A percentile compares a stretch with the other conserved stretches of the same genome.
Evolutionary conservation across 169 alveolate genomes (phyloP).

Genomic region (Cryptosporidium baileyi): DNA sequence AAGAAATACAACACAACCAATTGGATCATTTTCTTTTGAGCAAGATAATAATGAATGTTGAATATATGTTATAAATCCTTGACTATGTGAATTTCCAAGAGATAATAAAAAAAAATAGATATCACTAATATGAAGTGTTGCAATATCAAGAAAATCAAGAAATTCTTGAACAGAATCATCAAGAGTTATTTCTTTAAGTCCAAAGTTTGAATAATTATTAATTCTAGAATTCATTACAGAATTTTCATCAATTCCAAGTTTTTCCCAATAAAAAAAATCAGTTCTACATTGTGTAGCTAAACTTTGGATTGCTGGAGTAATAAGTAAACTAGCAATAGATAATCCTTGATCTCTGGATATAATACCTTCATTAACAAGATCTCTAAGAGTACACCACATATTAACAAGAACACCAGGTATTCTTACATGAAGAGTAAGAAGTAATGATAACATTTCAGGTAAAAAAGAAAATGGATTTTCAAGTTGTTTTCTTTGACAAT

Average conservation of each 20-base stretch:
- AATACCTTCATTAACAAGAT: slow-evolving; percentile 52
- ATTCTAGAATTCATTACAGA: slow-evolving; percentile 41
- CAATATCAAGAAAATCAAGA: slow-evolving; percentile 51
- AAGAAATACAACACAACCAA: slow-evolving; percentile 52
- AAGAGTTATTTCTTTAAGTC: slow-evolving; percentile 23
- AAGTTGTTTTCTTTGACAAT: neutral
- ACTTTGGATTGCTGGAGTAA: slow-evolving; percentile 63
- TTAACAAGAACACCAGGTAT: slow-evolving; percentile 55
- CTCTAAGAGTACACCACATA: slow-evolving; percentile 66
- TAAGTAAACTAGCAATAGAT: slow-evolving; percentile 7
- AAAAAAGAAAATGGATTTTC: slow-evolving; percentile 40
- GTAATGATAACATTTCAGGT: slow-evolving; percentile 31
- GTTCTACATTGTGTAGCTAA: slow-evolving; percentile 51
- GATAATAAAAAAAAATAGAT: slow-evolving; percentile 44
- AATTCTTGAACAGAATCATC: slow-evolving; percentile 45
- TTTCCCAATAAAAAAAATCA: slow-evolving; percentile 52
- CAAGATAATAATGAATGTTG: slow-evolving; percentile 42
- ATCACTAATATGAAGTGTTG: slow-evolving; percentile 49
- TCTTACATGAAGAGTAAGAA: slow-evolving; percentile 22
- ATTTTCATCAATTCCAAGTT: slow-evolving; percentile 30
- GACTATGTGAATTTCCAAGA: slow-evolving; percentile 28
- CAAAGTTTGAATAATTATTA: slow-evolving; percentile 4
- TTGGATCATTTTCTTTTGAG: slow-evolving; percentile 46
- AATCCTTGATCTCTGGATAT: slow-evolving; percentile 40
- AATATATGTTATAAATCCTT: slow-evolving; percentile 29